Evolutionary conservation across 192 early-diverging fungal genomes (phyloP), one percentile per base, ranked within the genome.

Genomic region (Entomortierella lignicola): DNA sequence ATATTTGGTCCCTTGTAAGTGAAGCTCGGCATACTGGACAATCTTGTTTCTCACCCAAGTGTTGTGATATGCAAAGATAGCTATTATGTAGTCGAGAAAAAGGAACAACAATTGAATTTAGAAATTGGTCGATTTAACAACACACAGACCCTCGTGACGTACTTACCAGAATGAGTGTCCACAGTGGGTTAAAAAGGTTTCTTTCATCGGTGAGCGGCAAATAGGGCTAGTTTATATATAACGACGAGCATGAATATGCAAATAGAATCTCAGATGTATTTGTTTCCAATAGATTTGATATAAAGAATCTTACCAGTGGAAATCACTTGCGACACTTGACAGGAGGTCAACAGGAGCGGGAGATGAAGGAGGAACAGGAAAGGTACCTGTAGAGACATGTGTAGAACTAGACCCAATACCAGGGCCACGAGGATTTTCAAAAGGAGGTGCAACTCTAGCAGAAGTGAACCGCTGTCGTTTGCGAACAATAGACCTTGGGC

Each of bases 141-240:
- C 30, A 54, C 50, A 68, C 27, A 44, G 47, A 23, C 56, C n/a
- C 15, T 21, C 20, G 23, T 61, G 23, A 30, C 29, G 41, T 34
- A 51, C 61, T 71, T 83, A 90, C 90, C 93, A 96, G 81, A 92
- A 96, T 7, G 92, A 93, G 79, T 96, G 95, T 1, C 95, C 94
- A 80, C 95, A 96, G 26, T 85, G 84, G 2, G 93, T 88, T 71
- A 94, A 88, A 73, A 91, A 94, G 0, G 92, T 92, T 54, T 94
- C 90, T 32, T 80, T 80, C 63, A 96, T 91, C 18, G 85, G 80
- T 39, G 89, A 84, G 27, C 91, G 73, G 60, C 95, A 96, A 30
- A 96, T 94, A 26, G 93, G 91, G 66, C 94, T 88, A 71, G 15
- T 47, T 23, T 43, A 8, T 23, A 32, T 65, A n/a, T n/a, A n/a